Evolutionary conservation across 2,329 filamentous ascomycete species (phyloP).

Genomic region (Cercospora beticola): DNA sequence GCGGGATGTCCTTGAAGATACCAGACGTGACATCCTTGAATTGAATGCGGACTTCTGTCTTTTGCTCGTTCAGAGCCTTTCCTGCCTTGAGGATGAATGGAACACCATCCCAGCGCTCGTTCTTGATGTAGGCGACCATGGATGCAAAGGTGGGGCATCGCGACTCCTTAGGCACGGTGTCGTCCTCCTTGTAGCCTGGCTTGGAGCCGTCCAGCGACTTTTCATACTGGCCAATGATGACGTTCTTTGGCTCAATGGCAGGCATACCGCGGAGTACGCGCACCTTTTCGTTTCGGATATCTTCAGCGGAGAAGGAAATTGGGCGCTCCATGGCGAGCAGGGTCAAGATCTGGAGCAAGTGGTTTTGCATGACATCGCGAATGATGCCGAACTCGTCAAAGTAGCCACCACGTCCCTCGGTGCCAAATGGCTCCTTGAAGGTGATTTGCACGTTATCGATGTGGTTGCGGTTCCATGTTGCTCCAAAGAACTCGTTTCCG

Average conservation of each 20-base stretch:
- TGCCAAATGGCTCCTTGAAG: slow-evolving; percentile 99
- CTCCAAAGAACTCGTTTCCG: slow-evolving; percentile 97
- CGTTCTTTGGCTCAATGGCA: slow-evolving; percentile 96
- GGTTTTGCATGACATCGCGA: slow-evolving; percentile 99
- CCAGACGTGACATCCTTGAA: slow-evolving; percentile 99
- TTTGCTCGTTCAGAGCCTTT: slow-evolving; percentile 97
- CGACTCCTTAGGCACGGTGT: slow-evolving; percentile 95
- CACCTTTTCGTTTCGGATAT: slow-evolving; percentile 98
- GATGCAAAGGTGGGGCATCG: slow-evolving; percentile 98
- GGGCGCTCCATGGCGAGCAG: slow-evolving; percentile 97
- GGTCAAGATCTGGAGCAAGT: slow-evolving; percentile 92
- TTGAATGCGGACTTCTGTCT: slow-evolving; percentile 98
- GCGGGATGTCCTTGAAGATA: slow-evolving; percentile 99
- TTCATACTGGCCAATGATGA: slow-evolving; percentile 98
- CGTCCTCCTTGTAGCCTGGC: slow-evolving; percentile 97
- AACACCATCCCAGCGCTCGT: slow-evolving; percentile 98
- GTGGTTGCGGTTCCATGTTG: slow-evolving; percentile 98
- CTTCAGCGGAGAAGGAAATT: slow-evolving; percentile 96
- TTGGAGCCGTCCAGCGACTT: slow-evolving; percentile 94
- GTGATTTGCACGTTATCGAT: slow-evolving; percentile 99
- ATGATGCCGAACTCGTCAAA: slow-evolving; percentile 99
- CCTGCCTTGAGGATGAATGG: slow-evolving; percentile 99
- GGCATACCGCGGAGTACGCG: slow-evolving; percentile 91
- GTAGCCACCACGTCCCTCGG: slow-evolving; percentile 95
- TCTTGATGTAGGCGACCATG: slow-evolving; percentile 97